A percentile compares a stretch with the other conserved stretches of the same genome.
Conservation (phyloP, 768 basidiomycete species). For the Fomitopsis serialis region DNA sequence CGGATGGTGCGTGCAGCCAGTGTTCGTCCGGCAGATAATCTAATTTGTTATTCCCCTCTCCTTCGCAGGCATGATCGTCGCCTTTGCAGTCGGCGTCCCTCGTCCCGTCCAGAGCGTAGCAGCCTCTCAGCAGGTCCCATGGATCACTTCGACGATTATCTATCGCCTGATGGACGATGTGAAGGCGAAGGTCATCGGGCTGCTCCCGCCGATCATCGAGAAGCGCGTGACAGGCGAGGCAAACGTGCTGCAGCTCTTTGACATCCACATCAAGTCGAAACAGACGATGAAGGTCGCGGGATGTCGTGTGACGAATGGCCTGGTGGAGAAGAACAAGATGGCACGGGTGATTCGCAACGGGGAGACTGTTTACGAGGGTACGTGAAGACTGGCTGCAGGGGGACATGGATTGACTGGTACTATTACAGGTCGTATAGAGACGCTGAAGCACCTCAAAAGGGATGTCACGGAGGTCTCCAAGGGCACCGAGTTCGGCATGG, state of each 20-base stretch:
- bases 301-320: constrained; percentile 83
- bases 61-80: constrained; percentile 63
- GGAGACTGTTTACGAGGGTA: constrained; percentile 60
- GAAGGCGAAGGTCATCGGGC: constrained; percentile 57
- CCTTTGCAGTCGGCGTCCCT: constrained; percentile 79
- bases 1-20: constrained; percentile 52
- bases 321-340: constrained; percentile 61
- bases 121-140: constrained; percentile 56
- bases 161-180: constrained; percentile 91
- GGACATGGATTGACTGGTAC: constrained; percentile 6
- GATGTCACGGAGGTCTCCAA: constrained; percentile 85
- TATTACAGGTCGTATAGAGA: constrained; percentile 64
- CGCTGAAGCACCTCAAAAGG: constrained; percentile 82
- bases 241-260: constrained; percentile 79
- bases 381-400: constrained; percentile 7
- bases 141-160: constrained; percentile 79
- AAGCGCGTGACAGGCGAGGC: constrained; percentile 85
- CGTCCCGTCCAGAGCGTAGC: constrained; percentile 65
- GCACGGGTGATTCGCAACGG: constrained; percentile 72
- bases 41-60: background rate
- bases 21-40: background rate
- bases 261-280: constrained; percentile 74
- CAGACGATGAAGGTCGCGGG: constrained; percentile 78
- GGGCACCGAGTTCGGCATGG: constrained; percentile 88
- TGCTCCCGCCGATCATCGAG: constrained; percentile 81